Evolutionary conservation across 805 yeast genomes (phyloP).

Genomic region (Wickerhamiella musiphila): DNA sequence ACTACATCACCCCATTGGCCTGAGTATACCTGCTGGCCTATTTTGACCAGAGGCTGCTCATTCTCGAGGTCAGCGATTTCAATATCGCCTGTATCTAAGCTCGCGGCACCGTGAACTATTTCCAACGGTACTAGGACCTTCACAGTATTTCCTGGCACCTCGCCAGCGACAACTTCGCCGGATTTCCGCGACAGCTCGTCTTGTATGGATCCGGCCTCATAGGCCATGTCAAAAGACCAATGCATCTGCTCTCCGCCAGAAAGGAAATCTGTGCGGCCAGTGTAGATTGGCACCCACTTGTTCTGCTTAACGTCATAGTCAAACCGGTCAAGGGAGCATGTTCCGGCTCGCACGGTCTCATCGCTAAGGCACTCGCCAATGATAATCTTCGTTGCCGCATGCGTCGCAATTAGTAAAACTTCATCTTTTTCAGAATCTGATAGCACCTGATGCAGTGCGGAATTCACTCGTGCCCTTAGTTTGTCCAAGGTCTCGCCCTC

Average conservation of each 20-base stretch:
- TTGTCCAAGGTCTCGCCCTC: slow-evolving; percentile 60
- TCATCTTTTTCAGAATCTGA: slow-evolving; percentile 36
- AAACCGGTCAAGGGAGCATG: slow-evolving; percentile 68
- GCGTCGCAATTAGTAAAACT: slow-evolving; percentile 59
- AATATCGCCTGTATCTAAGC: slow-evolving; percentile 25
- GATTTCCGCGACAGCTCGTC: slow-evolving; percentile 32
- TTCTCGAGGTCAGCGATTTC: slow-evolving; percentile 40
- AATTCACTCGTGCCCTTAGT: slow-evolving; percentile 42
- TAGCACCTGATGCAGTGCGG: slow-evolving; percentile 44
- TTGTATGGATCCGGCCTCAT: slow-evolving; percentile 82
- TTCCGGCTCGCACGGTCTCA: slow-evolving; percentile 53
- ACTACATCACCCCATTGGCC: slow-evolving; percentile 63
- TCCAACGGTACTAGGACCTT: slow-evolving; percentile 39
- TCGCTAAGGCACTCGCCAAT: slow-evolving; percentile 53
- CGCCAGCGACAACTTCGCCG: slow-evolving; percentile 2
- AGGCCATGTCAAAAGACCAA: slow-evolving; percentile 59
- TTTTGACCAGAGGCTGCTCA: slow-evolving; percentile 36
- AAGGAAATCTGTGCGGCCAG: slow-evolving; percentile 60
- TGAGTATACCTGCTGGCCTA: slow-evolving; percentile 43
- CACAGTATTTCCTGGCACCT: slow-evolving; percentile 2
- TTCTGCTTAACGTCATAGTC: slow-evolving; percentile 17
- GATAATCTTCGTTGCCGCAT: slow-evolving; percentile 86
- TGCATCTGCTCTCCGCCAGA: slow-evolving; percentile 78
- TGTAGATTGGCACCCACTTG: slow-evolving; percentile 45
- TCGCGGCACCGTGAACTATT: slow-evolving; percentile 22